These are phyloP conservation scores for Solanum corneliomulleri DNA, from an alignment of 257 asterid genomes.

Conservation along the genomic window DNA sequence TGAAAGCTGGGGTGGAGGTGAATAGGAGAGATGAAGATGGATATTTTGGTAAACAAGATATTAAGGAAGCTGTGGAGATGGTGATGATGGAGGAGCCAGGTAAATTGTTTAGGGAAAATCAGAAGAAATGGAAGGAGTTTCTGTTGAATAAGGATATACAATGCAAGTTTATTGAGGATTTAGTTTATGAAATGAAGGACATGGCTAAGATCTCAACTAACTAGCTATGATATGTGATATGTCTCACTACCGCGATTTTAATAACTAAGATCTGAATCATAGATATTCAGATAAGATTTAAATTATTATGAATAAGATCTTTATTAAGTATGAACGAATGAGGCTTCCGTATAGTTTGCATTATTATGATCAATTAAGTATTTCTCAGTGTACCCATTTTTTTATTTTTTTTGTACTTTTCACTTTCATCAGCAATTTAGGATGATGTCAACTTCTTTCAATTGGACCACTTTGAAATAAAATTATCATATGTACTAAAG, in stretches of 20 bases:
- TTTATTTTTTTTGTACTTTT: background rate
- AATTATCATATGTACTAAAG: no score
- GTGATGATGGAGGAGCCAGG: conserved; percentile 19
- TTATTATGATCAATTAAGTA: background rate
- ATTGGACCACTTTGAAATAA: background rate
- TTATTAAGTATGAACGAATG: no score
- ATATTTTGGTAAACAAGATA: conserved; percentile 19
- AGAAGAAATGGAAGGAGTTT: conserved; percentile 32
- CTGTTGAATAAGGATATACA: conserved; percentile 18
- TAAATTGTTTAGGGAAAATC: conserved; percentile 14
- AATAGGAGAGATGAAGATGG: conserved; percentile 50
- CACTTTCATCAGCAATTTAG: background rate
- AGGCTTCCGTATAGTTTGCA: background rate
- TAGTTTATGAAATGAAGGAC: conserved; percentile 19
- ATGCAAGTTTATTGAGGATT: conserved; percentile 14
- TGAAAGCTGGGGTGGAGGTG: conserved; percentile 43
- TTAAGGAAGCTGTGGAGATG: conserved; percentile 22
- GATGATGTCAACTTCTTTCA: background rate
- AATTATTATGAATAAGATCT: no score
- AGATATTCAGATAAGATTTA: no score
- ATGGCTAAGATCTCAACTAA: background rate
- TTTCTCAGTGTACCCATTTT: background rate
- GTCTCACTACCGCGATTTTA: background rate
- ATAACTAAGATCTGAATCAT: no score
- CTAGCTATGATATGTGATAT: background rate